Percentiles rank a stretch among this genome's conserved stretches.
These are phyloP conservation scores for Aegilops longissima DNA, from an alignment of 176 grass and related monocot species.

Conservation along the genomic window DNA sequence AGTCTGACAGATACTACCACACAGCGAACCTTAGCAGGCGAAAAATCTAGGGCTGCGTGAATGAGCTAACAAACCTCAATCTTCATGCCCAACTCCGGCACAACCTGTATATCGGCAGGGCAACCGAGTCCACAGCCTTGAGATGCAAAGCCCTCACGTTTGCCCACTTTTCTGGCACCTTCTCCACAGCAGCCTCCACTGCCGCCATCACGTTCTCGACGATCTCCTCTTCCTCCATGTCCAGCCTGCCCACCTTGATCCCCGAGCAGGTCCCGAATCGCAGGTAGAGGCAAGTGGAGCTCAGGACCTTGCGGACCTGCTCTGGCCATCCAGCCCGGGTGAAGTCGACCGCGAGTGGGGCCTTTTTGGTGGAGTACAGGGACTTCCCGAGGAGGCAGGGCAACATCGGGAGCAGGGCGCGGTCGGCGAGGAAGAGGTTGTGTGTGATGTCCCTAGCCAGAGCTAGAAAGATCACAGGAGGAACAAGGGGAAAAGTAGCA, in stretches of 20 bases:
- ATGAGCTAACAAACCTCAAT: conserved; percentile 37
- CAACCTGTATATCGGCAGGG: conserved; percentile 67
- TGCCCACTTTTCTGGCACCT: conserved; percentile 72
- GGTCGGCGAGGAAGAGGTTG: conserved; percentile 76
- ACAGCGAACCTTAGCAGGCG: no score
- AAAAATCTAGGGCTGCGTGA: no score
- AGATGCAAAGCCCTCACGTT: conserved; percentile 70
- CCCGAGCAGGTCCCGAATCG: conserved; percentile 56
- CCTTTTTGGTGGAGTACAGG: conserved; percentile 80
- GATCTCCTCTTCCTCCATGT: conserved; percentile 55
- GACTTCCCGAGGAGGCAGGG: conserved; percentile 72
- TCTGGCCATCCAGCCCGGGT: conserved; percentile 64
- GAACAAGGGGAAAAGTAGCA: no score
- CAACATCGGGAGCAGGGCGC: conserved; percentile 65
- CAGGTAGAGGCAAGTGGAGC: conserved; percentile 59
- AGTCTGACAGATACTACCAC: no score
- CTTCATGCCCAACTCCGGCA: conserved; percentile 70
- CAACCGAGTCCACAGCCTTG: conserved; percentile 53
- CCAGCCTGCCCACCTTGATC: conserved; percentile 68
- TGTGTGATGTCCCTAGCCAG: no score
- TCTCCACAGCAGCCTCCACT: conserved; percentile 41
- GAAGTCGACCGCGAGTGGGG: conserved; percentile 55
- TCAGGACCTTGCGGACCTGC: conserved; percentile 58
- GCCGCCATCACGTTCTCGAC: conserved; percentile 58
- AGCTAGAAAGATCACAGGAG: no score